Evolutionary conservation across 768 basidiomycete species (phyloP).

Genomic region (Leucosporidium scottii): DNA sequence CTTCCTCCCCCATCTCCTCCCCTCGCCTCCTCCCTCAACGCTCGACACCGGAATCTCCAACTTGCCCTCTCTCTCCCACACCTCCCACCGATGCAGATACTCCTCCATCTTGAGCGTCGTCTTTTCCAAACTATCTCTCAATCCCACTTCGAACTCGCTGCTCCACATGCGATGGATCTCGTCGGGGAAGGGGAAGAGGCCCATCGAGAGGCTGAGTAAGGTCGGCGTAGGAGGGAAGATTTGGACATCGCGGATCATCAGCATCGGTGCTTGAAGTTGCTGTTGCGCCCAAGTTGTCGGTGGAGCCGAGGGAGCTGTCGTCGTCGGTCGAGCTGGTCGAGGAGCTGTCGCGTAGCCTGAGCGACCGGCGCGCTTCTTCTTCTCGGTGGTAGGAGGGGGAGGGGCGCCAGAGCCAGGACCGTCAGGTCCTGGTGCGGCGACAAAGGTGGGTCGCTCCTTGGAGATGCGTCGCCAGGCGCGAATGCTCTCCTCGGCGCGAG

Average conservation of each 20-base stretch:
- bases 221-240: conserved; percentile 22
- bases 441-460: conserved; percentile 17
- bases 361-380: conserved; percentile 11
- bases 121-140: conserved; percentile 10
- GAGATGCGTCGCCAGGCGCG: conserved; percentile 18
- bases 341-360: conserved; percentile 9
- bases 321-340: neutral
- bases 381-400: neutral
- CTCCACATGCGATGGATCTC: conserved; percentile 17
- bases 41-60: neutral
- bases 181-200: conserved; percentile 18
- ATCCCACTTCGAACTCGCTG: conserved; percentile 21
- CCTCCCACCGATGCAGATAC: conserved; percentile 13
- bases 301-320: neutral
- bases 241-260: conserved; percentile 28
- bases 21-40: no score
- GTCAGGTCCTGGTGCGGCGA: conserved; percentile 9
- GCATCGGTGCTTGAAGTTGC: neutral
- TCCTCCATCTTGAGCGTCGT: conserved; percentile 8
- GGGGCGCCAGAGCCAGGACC: neutral
- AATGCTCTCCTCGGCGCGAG: conserved; percentile 20
- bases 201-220: conserved; percentile 17
- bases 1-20: no score
- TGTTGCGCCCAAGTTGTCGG: neutral
- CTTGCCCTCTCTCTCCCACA: conserved; percentile 17